Evolutionary conservation across 176 grass and related monocot genomes (phyloP).

Genomic region (Carex cristatella): DNA sequence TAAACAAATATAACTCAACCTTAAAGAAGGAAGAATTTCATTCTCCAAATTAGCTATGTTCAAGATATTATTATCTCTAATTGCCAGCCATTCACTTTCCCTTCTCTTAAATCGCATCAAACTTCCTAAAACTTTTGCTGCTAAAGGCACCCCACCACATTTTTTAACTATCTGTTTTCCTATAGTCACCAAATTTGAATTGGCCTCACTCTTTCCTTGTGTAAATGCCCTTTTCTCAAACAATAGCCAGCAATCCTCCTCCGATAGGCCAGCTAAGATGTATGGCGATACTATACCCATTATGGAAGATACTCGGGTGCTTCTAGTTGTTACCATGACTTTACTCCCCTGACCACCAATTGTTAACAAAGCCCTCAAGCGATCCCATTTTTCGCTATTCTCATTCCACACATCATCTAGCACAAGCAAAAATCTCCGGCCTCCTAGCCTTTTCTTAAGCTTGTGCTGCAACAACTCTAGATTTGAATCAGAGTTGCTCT

Average conservation of each 20-base stretch:
- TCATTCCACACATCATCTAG: slow-evolving; percentile 33
- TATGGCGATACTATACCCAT: slow-evolving; percentile 21
- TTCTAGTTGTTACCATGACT: slow-evolving; percentile 28
- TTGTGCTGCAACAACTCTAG: slow-evolving; percentile 16
- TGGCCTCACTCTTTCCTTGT: background rate
- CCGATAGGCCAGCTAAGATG: slow-evolving; percentile 22
- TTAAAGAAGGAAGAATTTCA: slow-evolving; percentile 15
- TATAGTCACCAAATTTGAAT: background rate
- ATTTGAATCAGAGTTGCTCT: slow-evolving; percentile 8
- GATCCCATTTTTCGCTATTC: slow-evolving; percentile 12
- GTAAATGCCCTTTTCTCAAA: slow-evolving; percentile 44
- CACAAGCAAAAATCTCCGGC: slow-evolving; percentile 19
- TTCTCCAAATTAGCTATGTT: background rate
- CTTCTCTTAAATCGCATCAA: background rate
- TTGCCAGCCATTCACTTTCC: background rate
- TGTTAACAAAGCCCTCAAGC: background rate
- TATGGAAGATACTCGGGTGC: background rate
- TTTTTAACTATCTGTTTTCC: slow-evolving; percentile 19
- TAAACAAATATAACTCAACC: slow-evolving; percentile 18
- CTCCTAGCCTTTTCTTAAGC: background rate
- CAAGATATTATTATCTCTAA: slow-evolving; percentile 18
- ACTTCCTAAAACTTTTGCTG: slow-evolving; percentile 20
- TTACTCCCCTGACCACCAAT: slow-evolving; percentile 12
- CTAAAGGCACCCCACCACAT: slow-evolving; percentile 26
- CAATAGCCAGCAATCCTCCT: slow-evolving; percentile 53